Evolutionary conservation across 2,329 filamentous ascomycete genomes (phyloP).

Genomic region (Leptographium procerum): DNA sequence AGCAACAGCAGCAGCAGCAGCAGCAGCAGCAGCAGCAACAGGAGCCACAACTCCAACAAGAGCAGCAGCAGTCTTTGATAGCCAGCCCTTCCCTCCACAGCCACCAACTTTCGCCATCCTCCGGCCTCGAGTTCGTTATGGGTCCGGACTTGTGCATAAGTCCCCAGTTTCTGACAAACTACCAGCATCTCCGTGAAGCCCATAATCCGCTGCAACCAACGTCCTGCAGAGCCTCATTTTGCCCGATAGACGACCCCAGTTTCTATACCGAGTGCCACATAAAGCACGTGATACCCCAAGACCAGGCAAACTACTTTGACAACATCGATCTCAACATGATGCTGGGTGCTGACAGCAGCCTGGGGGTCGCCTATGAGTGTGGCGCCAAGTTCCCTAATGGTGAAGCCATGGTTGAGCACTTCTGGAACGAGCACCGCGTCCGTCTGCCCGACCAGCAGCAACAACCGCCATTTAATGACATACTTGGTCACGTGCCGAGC

Average conservation of each 20-base stretch:
- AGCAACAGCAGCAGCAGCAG: conserved; percentile 1
- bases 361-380: conserved; percentile 5
- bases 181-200: conserved; percentile 11
- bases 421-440: conserved; percentile 10
- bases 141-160: conserved; percentile 12
- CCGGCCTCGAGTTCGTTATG: not conserved
- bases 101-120: not conserved
- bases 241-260: conserved; percentile 13
- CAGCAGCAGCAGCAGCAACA: not conserved
- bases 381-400: conserved; percentile 13
- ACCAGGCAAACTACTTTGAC: conserved; percentile 5
- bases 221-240: conserved; percentile 8
- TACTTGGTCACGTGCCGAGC: not conserved
- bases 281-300: conserved; percentile 2
- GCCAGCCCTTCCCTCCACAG: not conserved
- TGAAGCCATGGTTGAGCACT: conserved; percentile 14
- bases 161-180: conserved; percentile 13
- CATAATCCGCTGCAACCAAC: conserved; percentile 12
- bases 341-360: not conserved
- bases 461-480: not conserved
- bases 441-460: not conserved
- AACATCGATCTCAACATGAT: conserved; percentile 7
- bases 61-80: not conserved
- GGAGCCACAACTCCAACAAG: not conserved
- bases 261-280: conserved; percentile 15